Conservation (phyloP, 2,329 filamentous ascomycete genomes). For the Scolecobasidium constrictum region DNA sequence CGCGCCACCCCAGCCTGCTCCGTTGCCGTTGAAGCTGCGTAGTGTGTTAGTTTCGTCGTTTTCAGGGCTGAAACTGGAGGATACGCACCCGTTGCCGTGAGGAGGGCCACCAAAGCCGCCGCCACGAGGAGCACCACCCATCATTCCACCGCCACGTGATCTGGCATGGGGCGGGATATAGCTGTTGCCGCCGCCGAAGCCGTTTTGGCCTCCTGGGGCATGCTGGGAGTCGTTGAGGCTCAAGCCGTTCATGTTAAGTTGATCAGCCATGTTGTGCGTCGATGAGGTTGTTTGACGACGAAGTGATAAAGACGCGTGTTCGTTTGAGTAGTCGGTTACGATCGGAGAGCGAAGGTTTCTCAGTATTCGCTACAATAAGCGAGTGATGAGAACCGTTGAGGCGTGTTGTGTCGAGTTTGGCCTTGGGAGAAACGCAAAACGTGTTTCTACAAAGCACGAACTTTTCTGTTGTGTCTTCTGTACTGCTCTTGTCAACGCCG, state of each 20-base stretch:
- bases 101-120: slow-evolving; percentile 14
- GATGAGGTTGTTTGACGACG: slow-evolving; percentile 1
- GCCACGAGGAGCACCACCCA: slow-evolving; percentile 3
- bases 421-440: too few species aligned
- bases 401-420: too few species aligned
- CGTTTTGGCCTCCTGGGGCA: slow-evolving; percentile 36
- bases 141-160: slow-evolving; percentile 39
- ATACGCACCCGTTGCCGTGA: slow-evolving; percentile 4
- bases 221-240: slow-evolving; percentile 58
- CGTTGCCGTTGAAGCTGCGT: slow-evolving; percentile 2
- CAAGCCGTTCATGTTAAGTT: slow-evolving; percentile 72
- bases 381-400: too few species aligned
- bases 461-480: too few species aligned
- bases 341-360: not conserved
- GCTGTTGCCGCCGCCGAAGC: slow-evolving; percentile 47
- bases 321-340: not conserved
- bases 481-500: not conserved
- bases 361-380: too few species aligned
- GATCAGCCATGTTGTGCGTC: slow-evolving; percentile 58
- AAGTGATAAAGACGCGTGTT: not conserved
- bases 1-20: slow-evolving; percentile 39
- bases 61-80: not conserved
- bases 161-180: slow-evolving; percentile 85
- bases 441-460: too few species aligned
- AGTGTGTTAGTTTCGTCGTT: not conserved